A percentile compares a stretch with the other conserved stretches of the same genome.
Evolutionary conservation across 176 grass and related monocot genomes (phyloP).

Genomic region (Ensete glaucum): DNA sequence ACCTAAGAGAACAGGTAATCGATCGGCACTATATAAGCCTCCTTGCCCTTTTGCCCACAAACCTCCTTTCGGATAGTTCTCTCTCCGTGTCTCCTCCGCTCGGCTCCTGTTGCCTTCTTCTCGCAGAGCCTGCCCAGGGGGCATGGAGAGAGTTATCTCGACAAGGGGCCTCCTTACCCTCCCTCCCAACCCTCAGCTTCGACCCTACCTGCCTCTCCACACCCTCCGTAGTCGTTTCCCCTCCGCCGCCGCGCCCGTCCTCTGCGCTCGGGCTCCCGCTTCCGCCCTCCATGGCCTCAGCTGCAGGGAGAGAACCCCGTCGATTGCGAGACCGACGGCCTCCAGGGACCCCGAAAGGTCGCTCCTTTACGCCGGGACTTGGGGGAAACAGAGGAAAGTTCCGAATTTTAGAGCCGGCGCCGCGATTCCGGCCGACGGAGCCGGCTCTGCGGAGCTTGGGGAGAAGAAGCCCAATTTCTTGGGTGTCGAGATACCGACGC

Average conservation of each 20-base stretch:
- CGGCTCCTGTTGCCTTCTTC: too few species aligned
- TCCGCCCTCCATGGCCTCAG: constrained; percentile 9
- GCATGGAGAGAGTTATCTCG: constrained; percentile 58
- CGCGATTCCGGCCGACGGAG: constrained; percentile 4
- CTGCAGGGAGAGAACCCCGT: constrained; percentile 10
- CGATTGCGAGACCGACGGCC: constrained; percentile 5
- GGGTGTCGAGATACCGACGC: constrained; percentile 46
- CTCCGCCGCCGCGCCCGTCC: background rate
- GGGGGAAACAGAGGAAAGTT: constrained; percentile 4
- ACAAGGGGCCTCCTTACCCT: constrained; percentile 37
- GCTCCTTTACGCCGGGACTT: constrained; percentile 16
- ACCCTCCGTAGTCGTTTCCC: background rate
- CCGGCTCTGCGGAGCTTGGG: background rate
- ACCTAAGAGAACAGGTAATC: too few species aligned
- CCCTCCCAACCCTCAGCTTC: constrained; percentile 2
- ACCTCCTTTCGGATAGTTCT: background rate
- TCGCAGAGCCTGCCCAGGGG: background rate
- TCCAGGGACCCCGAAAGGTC: constrained; percentile 13
- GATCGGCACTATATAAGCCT: background rate
- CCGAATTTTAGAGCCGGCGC: constrained; percentile 23
- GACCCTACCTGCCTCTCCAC: constrained; percentile 14
- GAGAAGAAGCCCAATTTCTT: constrained; percentile 30
- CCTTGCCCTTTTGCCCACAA: background rate
- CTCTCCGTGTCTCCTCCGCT: background rate
- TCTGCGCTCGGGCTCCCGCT: constrained; percentile 14